Percentiles rank a stretch among this genome's conserved stretches.
Evolutionary conservation across 2,329 filamentous ascomycete genomes (phyloP).

Genomic region (Apiospora koreana): DNA sequence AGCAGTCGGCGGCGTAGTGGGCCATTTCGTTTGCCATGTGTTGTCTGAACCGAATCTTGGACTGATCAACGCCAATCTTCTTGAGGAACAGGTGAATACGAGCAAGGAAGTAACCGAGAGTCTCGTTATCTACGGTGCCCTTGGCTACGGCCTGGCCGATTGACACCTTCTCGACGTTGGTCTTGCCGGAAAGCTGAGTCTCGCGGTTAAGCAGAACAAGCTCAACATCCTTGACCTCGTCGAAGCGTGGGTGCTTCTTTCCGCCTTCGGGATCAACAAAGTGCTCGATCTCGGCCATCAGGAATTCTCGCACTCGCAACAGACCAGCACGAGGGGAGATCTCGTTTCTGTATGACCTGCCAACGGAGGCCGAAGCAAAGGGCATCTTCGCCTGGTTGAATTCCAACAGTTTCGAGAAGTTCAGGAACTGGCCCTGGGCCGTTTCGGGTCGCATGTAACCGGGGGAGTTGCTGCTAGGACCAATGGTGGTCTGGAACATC

Average conservation of each 20-base stretch:
- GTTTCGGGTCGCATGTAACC: conserved; percentile 93
- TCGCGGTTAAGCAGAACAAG: conserved; percentile 82
- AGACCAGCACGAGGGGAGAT: conserved; percentile 93
- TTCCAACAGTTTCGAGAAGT: conserved; percentile 80
- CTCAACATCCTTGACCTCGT: conserved; percentile 81
- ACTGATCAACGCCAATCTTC: conserved; percentile 83
- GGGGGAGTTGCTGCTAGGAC: conserved; percentile 82
- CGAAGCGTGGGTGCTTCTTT: conserved; percentile 91
- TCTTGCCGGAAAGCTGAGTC: conserved; percentile 85
- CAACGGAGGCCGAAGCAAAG: conserved; percentile 94
- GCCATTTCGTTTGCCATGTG: conserved; percentile 82
- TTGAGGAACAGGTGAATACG: conserved; percentile 89
- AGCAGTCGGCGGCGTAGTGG: conserved; percentile 96
- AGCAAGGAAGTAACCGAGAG: conserved; percentile 94
- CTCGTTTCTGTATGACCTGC: conserved; percentile 97
- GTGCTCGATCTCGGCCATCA: conserved; percentile 99
- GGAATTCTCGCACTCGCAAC: conserved; percentile 90
- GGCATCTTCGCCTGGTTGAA: conserved; percentile 96
- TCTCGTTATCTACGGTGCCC: conserved; percentile 92
- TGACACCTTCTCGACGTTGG: conserved; percentile 68
- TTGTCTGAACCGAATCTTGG: conserved; percentile 93
- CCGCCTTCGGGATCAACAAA: conserved; percentile 92
- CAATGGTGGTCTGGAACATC: conserved; percentile 97
- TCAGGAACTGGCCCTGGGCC: conserved; percentile 96
- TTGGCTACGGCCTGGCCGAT: conserved; percentile 85